These are phyloP conservation scores for Hirsutella thompsonii DNA, from an alignment of 2,329 filamentous ascomycete genomes.

Conservation along the genomic window DNA sequence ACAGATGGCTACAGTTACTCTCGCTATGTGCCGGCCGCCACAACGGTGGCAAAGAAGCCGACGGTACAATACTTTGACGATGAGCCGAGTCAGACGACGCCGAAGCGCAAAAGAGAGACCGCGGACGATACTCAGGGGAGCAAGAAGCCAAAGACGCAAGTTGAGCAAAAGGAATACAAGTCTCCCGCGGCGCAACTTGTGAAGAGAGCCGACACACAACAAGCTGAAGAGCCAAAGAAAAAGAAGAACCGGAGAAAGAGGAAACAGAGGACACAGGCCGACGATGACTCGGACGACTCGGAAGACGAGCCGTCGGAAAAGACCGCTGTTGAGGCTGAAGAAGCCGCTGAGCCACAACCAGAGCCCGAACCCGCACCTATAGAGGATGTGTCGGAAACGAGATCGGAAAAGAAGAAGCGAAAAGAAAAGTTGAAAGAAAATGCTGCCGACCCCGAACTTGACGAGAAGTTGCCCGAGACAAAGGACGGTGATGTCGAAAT, in stretches of 20 bases:
- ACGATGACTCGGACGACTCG: slow-evolving; percentile 7
- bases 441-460: background rate
- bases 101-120: slow-evolving; percentile 24
- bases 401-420: background rate
- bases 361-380: background rate
- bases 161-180: slow-evolving; percentile 1
- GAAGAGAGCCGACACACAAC: slow-evolving; percentile 1
- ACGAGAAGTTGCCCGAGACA: background rate
- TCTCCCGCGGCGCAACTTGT: slow-evolving; percentile 4
- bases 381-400: background rate
- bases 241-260: slow-evolving; percentile 23
- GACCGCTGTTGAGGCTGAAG: too few species aligned
- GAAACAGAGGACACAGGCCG: slow-evolving; percentile 15
- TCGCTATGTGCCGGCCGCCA: slow-evolving; percentile 26
- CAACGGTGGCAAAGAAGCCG: slow-evolving; percentile 7
- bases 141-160: slow-evolving; percentile 20
- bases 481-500: background rate
- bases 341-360: background rate
- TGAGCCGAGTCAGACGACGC: slow-evolving; percentile 10
- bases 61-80: slow-evolving; percentile 16
- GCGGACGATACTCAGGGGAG: slow-evolving; percentile 12
- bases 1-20: slow-evolving; percentile 20
- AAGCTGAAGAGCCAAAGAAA: slow-evolving; percentile 4
- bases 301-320: slow-evolving; percentile 9
- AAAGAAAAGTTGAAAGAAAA: background rate